These are phyloP conservation scores for Phytophthora foliorum DNA, from an alignment of 352 stramenopile genomes.

Conservation along the genomic window DNA sequence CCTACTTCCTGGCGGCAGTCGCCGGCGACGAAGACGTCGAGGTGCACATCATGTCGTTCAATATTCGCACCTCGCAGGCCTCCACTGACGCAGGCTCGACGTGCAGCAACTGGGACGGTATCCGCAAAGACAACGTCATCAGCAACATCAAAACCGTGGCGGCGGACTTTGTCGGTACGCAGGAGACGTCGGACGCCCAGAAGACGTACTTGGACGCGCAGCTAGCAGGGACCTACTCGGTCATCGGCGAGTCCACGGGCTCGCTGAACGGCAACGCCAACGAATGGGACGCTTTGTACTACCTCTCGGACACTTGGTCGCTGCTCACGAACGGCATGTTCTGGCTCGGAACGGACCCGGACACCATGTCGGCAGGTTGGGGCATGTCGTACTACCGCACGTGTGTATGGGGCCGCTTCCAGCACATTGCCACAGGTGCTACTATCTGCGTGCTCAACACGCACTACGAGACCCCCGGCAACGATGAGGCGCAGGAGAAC, in stretches of 20 bases:
- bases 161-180: constrained; percentile 82
- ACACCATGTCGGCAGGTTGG: constrained; percentile 64
- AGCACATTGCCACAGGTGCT: constrained; percentile 66
- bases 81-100: constrained; percentile 43
- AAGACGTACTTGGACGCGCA: constrained; percentile 65
- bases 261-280: constrained; percentile 67
- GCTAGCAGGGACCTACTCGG: constrained; percentile 65
- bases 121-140: constrained; percentile 72
- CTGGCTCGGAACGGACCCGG: constrained; percentile 72
- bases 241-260: constrained; percentile 65
- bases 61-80: constrained; percentile 78
- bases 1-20: constrained; percentile 21
- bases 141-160: constrained; percentile 59
- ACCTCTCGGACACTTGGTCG: constrained; percentile 66
- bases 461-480: constrained; percentile 85
- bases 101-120: constrained; percentile 74
- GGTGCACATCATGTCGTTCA: constrained; percentile 82
- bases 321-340: constrained; percentile 70
- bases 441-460: constrained; percentile 85
- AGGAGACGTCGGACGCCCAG: constrained; percentile 85
- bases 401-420: constrained; percentile 75
- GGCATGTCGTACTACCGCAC: constrained; percentile 81
- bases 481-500: constrained; percentile 75
- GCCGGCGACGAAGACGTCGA: constrained; percentile 49
- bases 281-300: constrained; percentile 77